A percentile compares a stretch with the other conserved stretches of the same genome.
phyloP scores from a whole-genome alignment of 2,329 filamentous ascomycete genomes.

The Calonectria naviculata region DNA sequence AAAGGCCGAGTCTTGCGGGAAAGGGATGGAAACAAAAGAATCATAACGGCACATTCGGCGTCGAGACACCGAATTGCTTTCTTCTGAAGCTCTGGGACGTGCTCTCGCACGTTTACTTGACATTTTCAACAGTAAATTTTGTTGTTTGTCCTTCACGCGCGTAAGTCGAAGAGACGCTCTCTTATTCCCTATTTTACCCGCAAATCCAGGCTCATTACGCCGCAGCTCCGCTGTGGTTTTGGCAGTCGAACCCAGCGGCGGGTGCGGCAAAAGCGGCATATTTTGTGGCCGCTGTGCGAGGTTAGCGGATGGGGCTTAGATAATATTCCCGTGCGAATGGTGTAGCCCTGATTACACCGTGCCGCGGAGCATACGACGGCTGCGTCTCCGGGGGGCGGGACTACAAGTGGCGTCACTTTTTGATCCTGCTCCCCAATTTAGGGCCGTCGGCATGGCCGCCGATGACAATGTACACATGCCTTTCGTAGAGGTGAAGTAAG shows the following conservation, averaged over 20 bases:
- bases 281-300: constrained; percentile 7
- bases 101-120: neutral
- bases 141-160: neutral
- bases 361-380: constrained; percentile 3
- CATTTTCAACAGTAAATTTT: neutral
- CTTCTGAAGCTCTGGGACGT: neutral
- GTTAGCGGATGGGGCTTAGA: constrained; percentile 1
- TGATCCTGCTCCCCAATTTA: neutral
- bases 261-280: constrained; percentile 25
- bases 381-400: neutral
- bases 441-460: neutral
- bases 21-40: neutral
- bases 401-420: constrained; percentile 14
- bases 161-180: neutral
- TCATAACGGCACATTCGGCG: neutral
- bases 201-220: constrained; percentile 2
- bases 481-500: neutral
- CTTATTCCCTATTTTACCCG: constrained; percentile 24
- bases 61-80: neutral
- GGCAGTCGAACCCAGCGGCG: constrained; percentile 12
- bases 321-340: neutral
- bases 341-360: neutral
- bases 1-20: constrained; percentile 23
- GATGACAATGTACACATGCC: neutral
- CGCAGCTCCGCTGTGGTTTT: constrained; percentile 3